A percentile compares a stretch with the other conserved stretches of the same genome.
Conservation (phyloP, 2,329 filamentous ascomycete genomes). For the Phialemonium atrogriseum region DNA sequence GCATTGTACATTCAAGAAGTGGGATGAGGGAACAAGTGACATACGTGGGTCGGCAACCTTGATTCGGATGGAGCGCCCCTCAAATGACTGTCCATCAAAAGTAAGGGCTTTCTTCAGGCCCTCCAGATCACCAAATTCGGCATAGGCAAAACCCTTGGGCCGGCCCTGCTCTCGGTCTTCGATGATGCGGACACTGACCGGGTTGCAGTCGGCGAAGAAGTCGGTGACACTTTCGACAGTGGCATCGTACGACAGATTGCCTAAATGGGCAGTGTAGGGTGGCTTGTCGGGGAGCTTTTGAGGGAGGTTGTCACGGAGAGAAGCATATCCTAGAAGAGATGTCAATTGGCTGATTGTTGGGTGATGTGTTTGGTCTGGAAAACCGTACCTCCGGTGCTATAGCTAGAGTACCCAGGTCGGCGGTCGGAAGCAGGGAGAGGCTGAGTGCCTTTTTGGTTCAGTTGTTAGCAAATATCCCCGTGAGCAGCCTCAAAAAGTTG, state of each 20-base stretch:
- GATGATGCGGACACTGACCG: conserved; percentile 89
- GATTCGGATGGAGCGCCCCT: conserved; percentile 83
- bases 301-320: conserved; percentile 65
- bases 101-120: conserved; percentile 86
- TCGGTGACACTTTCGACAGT: conserved; percentile 74
- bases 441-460: conserved; percentile 41
- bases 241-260: conserved; percentile 93
- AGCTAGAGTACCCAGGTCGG: conserved; percentile 21
- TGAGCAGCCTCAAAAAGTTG: conserved; percentile 5
- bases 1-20: conserved; percentile 9
- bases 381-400: conserved; percentile 9
- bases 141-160: conserved; percentile 97
- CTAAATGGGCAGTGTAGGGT: conserved; percentile 90
- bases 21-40: conserved; percentile 27
- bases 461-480: background rate
- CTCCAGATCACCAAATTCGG: conserved; percentile 82
- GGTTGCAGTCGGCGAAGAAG: conserved; percentile 77
- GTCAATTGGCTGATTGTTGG: no score
- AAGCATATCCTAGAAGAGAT: conserved; percentile 44
- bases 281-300: conserved; percentile 73
- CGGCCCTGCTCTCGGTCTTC: conserved; percentile 91
- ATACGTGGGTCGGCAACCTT: conserved; percentile 97
- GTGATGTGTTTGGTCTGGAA: no score
- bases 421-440: conserved; percentile 44
- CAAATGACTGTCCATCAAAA: conserved; percentile 73